Percentiles rank a stretch among this genome's conserved stretches.
These are phyloP conservation scores for Psidium friedrichsthalianum DNA, from an alignment of 345 rosid species.

Conservation along the genomic window DNA sequence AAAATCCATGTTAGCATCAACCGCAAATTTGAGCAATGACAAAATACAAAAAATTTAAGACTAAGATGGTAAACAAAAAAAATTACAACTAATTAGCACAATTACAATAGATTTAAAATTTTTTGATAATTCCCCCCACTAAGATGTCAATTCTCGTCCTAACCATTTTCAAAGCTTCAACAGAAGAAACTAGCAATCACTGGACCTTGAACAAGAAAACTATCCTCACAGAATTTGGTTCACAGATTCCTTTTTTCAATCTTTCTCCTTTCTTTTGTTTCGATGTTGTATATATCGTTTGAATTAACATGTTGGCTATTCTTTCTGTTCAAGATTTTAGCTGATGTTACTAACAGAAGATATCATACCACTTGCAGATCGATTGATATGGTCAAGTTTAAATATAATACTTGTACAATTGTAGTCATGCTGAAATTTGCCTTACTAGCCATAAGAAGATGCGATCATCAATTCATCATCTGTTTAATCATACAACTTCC, in stretches of 20 bases:
- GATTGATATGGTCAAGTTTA: background rate
- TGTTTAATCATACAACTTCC: background rate
- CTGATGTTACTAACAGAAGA: background rate
- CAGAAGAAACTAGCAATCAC: background rate
- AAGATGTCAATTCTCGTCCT: background rate
- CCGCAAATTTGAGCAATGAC: no score
- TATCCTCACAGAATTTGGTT: background rate
- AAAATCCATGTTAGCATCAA: no score
- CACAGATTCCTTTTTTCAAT: background rate
- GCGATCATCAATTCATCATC: background rate
- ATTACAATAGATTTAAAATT: no score
- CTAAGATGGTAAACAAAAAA: no score
- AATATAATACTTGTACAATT: background rate
- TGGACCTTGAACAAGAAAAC: background rate
- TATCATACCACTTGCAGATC: background rate
- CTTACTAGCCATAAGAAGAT: background rate
- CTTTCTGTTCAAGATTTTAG: background rate
- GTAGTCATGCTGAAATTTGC: background rate
- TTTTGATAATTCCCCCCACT: background rate
- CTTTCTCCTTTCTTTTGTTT: background rate
- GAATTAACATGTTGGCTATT: background rate
- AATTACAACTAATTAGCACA: no score
- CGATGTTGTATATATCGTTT: background rate
- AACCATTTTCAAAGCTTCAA: background rate
- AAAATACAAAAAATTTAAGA: no score